phyloP scores from a whole-genome alignment of 805 yeast genomes.

The Saturnispora serradocipensis region DNA sequence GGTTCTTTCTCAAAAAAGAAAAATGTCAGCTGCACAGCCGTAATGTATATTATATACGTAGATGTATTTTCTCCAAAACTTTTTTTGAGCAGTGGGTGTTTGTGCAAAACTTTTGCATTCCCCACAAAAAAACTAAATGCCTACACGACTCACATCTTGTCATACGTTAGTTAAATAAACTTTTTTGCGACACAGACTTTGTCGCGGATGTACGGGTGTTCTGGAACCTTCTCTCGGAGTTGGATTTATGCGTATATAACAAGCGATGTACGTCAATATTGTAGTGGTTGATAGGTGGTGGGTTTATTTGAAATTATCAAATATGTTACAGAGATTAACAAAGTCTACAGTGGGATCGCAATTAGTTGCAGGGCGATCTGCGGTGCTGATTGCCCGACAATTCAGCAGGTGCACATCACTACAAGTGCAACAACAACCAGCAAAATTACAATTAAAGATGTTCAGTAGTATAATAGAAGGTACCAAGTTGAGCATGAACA shows the following conservation, averaged over 20 bases:
- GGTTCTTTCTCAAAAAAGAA: background rate
- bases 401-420: background rate
- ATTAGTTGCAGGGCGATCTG: background rate
- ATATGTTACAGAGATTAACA: background rate
- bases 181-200: background rate
- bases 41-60: background rate
- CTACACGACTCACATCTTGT: background rate
- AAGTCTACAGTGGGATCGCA: background rate
- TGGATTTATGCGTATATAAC: background rate
- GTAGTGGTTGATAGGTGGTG: background rate
- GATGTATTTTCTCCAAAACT: background rate
- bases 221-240: slow-evolving; percentile 3
- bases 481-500: no score
- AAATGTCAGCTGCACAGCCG: background rate
- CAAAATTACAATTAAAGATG: background rate
- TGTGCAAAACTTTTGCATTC: background rate
- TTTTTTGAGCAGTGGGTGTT: background rate
- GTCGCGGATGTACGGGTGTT: background rate
- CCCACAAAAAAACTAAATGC: background rate
- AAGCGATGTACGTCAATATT: background rate
- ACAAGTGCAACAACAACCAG: background rate
- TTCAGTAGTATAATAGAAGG: background rate
- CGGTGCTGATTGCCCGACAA: background rate
- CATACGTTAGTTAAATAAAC: no score
- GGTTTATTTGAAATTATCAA: background rate